These are phyloP conservation scores for Malbranchea cinnamomea DNA, from an alignment of 2,329 filamentous ascomycete genomes.

Conservation along the genomic window DNA sequence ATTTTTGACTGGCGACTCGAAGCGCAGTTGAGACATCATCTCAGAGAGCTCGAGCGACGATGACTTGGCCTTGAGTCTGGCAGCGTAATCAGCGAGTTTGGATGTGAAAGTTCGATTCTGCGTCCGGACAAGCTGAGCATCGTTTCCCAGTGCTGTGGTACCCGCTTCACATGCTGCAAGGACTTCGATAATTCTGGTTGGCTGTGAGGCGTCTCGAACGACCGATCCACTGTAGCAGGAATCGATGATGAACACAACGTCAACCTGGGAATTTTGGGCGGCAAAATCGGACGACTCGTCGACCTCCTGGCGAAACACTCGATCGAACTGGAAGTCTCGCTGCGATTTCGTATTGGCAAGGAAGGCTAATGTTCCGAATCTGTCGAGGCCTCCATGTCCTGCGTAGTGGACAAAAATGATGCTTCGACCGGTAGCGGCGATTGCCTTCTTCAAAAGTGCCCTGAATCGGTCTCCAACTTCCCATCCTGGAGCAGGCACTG, in stretches of 20 bases:
- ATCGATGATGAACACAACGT: constrained; percentile 1
- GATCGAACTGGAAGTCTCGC: neutral
- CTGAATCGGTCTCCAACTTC: neutral
- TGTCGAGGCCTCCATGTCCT: neutral
- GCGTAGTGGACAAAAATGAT: constrained; percentile 1
- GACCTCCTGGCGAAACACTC: neutral
- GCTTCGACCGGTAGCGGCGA: neutral
- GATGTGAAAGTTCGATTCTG: neutral
- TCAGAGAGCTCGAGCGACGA: neutral
- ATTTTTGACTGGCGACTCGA: neutral
- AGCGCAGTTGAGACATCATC: neutral
- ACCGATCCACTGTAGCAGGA: neutral
- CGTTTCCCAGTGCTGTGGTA: constrained; percentile 1
- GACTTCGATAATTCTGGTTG: neutral
- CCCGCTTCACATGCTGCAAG: constrained; percentile 1
- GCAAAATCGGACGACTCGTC: neutral
- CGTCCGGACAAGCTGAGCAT: neutral
- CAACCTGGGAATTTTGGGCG: neutral
- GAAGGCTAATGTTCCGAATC: neutral
- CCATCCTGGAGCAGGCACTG: neutral
- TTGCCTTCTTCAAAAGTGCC: neutral
- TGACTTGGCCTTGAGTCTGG: neutral
- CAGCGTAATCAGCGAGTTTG: neutral
- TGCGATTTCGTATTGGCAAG: neutral
- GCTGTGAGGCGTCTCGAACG: neutral